Evolutionary conservation across 2,329 filamentous ascomycete species (phyloP), one percentile per base, ranked within the genome.

Genomic region (Sarocladium kiliense): DNA sequence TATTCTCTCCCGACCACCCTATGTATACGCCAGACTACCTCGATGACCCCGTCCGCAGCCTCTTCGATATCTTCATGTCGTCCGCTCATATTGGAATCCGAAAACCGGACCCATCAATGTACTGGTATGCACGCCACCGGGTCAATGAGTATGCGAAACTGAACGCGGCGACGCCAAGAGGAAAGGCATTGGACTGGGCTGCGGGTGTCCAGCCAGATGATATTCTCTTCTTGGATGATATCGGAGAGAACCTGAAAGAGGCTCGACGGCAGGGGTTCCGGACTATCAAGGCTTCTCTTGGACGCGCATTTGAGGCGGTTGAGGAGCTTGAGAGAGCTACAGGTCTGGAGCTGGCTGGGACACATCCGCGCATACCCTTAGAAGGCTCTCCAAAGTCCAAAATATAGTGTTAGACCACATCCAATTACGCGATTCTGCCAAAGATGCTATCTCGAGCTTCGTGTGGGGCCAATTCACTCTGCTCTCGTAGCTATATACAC

Each of bases 151-250:
- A 82, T 60, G 83, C 85, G 1, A 77, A 73, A 64, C 69, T 74
- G 23, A 83, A 82, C 49, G 73, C 74, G 2, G 55, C 61, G 2
- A 71, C 72, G 16, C 55, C 64, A 2, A 68, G 73, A 59, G 76
- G 73, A 0, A 62, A 60, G 58, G 62, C 59, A 9, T 60, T 71
- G 34, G 77, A 77, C 3, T 80, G 79, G 75, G 69, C 68, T 16
- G 70, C 54, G 3, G 74, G 78, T 0, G 75, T 95, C 9, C 69
- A 73, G 55, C 73, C 87, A 0, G 74, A 74, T 1, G 90, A 97
- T 55, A 76, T 97, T 44, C 72, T 96, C 3, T 99, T 99, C 67
- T 72, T 97, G 51, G 94, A 97, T 68, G 92, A 97, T 64, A 96
- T 99, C 68, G 94, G 94, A 1, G 86, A 92, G 71, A 99, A 99